Evolutionary conservation across 352 stramenopile genomes (phyloP).

Genomic region (Ophiocytium majus): DNA sequence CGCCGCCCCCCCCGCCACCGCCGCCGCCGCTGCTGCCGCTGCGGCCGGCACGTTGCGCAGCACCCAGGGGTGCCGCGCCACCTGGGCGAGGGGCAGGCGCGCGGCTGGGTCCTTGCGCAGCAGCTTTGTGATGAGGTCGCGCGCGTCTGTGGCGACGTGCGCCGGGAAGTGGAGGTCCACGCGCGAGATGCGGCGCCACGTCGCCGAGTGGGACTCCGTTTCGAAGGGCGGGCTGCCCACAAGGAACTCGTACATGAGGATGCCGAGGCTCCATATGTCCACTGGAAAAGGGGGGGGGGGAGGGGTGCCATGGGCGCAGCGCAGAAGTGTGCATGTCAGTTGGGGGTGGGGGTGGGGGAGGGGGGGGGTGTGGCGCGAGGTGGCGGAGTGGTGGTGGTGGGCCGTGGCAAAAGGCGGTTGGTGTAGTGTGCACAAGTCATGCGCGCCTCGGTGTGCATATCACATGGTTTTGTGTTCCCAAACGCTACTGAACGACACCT

Average conservation of each 20-base stretch:
- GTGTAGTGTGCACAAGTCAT: too few relatives aligned
- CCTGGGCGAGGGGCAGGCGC: slow-evolving; percentile 81
- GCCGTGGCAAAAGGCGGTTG: neutral
- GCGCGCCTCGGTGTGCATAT: too few relatives aligned
- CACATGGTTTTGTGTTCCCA: too few relatives aligned
- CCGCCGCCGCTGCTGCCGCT: neutral
- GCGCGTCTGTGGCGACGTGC: slow-evolving; percentile 81
- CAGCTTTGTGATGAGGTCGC: slow-evolving; percentile 86
- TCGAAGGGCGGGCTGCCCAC: slow-evolving; percentile 96
- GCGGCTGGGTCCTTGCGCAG: slow-evolving; percentile 91
- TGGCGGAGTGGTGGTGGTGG: neutral
- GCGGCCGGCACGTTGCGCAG: slow-evolving; percentile 57
- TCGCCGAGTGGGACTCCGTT: slow-evolving; percentile 88
- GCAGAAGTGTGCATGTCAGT: too few relatives aligned
- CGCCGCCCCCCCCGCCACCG: neutral
- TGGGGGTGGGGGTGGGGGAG: too few relatives aligned
- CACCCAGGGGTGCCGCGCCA: slow-evolving; percentile 93
- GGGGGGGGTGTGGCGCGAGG: too few relatives aligned
- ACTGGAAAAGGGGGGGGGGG: neutral
- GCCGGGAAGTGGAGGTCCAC: slow-evolving; percentile 92
- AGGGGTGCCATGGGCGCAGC: too few relatives aligned
- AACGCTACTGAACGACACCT: too few relatives aligned
- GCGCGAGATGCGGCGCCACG: slow-evolving; percentile 92
- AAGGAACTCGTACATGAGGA: slow-evolving; percentile 98
- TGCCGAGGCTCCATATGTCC: slow-evolving; percentile 96